A percentile compares a stretch with the other conserved stretches of the same genome.
These are phyloP conservation scores for Phytophthora macrochlamydospora DNA, from an alignment of 352 stramenopile genomes.

Conservation along the genomic window DNA sequence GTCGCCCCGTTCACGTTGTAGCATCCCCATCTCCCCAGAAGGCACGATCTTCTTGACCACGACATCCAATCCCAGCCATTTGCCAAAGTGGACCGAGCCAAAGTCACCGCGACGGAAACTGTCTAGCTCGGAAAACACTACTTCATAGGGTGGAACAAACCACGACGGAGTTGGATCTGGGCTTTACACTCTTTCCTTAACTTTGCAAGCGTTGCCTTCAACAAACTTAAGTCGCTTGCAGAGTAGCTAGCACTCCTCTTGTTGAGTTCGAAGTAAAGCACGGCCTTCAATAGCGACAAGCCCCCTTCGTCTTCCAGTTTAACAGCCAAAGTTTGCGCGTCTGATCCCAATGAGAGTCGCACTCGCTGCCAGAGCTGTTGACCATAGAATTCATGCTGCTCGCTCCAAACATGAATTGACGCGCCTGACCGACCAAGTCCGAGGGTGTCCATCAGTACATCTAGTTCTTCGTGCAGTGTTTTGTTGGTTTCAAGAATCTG, in stretches of 20 bases:
- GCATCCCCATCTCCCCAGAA: conserved; percentile 6
- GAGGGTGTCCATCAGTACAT: conserved; percentile 26
- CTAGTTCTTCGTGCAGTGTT: conserved; percentile 23
- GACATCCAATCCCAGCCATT: conserved; percentile 31
- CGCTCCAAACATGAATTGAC: conserved; percentile 32
- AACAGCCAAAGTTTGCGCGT: conserved; percentile 18
- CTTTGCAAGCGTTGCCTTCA: conserved; percentile 20
- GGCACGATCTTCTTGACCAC: conserved; percentile 35
- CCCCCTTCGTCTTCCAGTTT: conserved; percentile 24
- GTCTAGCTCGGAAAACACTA: conserved; percentile 29
- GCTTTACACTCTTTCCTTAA: conserved; percentile 18
- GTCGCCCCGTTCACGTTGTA: conserved; percentile 11
- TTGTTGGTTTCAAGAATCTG: conserved; percentile 23
- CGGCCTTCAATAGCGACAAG: conserved; percentile 13
- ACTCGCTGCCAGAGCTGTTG: conserved; percentile 34
- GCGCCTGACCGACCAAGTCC: conserved; percentile 15
- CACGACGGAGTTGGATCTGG: conserved; percentile 17
- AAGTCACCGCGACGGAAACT: conserved; percentile 25
- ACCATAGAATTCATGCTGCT: conserved; percentile 13
- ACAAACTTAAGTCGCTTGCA: conserved; percentile 14
- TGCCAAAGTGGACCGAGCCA: conserved; percentile 32
- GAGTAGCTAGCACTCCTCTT: conserved; percentile 27
- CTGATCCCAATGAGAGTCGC: conserved; percentile 22
- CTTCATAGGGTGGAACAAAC: conserved; percentile 41
- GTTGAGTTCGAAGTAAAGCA: conserved; percentile 29